Percentiles rank a stretch among this genome's conserved stretches.
Conservation (phyloP, 345 rosid genomes). For the Trapa bicornis region DNA sequence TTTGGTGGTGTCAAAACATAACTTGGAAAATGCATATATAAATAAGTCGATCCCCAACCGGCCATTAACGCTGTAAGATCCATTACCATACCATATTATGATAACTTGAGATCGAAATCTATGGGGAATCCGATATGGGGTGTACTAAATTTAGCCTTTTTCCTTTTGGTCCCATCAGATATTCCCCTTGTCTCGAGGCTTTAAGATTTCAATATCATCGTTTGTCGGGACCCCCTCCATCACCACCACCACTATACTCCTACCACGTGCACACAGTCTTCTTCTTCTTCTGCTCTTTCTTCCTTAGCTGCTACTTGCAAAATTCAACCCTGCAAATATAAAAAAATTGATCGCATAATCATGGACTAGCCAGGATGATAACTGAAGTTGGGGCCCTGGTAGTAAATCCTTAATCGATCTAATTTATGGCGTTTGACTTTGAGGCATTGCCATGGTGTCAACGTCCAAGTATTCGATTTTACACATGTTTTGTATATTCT, state of each 20-base stretch:
- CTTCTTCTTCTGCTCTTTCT: background rate
- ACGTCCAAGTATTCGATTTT: background rate
- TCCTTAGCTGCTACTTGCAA: background rate
- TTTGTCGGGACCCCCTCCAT: background rate
- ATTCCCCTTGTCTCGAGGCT: constrained; percentile 2
- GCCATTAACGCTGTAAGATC: no score
- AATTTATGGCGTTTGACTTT: background rate
- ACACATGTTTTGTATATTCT: background rate
- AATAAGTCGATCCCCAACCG: no score
- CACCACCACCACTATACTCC: background rate
- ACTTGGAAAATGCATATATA: no score
- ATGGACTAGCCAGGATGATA: background rate
- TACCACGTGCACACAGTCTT: no score
- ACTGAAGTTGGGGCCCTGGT: background rate
- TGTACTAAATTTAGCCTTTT: background rate
- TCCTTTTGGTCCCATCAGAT: background rate
- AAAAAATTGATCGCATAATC: background rate
- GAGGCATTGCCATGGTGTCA: background rate
- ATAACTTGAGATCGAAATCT: background rate
- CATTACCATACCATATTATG: background rate
- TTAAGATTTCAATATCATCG: background rate
- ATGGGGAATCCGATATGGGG: background rate
- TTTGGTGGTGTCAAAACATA: no score
- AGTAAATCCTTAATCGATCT: background rate
- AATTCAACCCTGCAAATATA: background rate